Evolutionary conservation across 148 eudicot genomes (phyloP).

Genomic region (Persicaria maculosa): DNA sequence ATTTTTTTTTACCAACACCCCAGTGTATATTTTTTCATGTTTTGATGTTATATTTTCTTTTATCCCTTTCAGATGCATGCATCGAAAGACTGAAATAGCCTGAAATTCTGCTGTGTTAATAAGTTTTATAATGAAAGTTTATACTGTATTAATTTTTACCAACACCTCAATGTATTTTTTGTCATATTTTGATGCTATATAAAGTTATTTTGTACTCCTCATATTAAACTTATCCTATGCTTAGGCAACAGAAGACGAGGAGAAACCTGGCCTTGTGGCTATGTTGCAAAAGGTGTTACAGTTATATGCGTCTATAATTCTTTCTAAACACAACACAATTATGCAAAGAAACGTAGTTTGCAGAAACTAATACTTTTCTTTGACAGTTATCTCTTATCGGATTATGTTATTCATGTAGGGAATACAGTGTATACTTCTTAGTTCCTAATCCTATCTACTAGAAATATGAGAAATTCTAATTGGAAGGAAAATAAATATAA

Average conservation of each 20-base stretch:
- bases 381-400: too few species aligned
- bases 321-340: slow-evolving; percentile 94
- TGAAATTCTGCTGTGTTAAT: too few species aligned
- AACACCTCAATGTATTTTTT: too few species aligned
- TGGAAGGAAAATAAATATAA: background rate
- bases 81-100: too few species aligned
- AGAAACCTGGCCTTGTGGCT: slow-evolving; percentile 96
- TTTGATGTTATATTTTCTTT: too few species aligned
- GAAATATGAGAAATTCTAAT: background rate
- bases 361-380: background rate
- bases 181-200: too few species aligned
- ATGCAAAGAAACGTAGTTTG: slow-evolving; percentile 77
- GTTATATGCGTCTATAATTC: slow-evolving; percentile 75
- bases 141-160: too few species aligned
- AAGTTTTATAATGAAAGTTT: too few species aligned
- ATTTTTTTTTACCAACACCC: background rate
- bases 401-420: background rate
- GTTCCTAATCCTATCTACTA: too few species aligned
- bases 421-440: background rate
- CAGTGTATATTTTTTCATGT: background rate
- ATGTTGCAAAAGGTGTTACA: slow-evolving; percentile 96
- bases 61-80: too few species aligned
- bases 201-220: background rate
- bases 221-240: background rate
- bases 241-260: slow-evolving; percentile 83